These are phyloP conservation scores for Babesia divergens DNA, from an alignment of 169 alveolate species.

Conservation along the genomic window DNA sequence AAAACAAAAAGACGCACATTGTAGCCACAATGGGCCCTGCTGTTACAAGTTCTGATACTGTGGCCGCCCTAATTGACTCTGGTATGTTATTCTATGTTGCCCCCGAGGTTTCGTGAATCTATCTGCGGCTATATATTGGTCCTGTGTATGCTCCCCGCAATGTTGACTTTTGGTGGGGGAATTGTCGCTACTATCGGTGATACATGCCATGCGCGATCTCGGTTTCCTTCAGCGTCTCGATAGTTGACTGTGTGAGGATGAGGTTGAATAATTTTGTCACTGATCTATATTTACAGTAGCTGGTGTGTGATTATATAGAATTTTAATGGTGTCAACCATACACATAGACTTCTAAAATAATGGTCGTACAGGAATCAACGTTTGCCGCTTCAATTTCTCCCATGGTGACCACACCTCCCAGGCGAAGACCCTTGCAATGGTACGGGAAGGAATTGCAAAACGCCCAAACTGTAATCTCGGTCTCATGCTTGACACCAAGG, in stretches of 20 bases:
- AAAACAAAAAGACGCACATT: slow-evolving; percentile 89
- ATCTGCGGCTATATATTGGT: no score
- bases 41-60: slow-evolving; percentile 88
- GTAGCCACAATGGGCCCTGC: slow-evolving; percentile 98
- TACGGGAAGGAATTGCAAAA: slow-evolving; percentile 89
- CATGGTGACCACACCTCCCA: slow-evolving; percentile 97
- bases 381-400: slow-evolving; percentile 96
- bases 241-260: no score
- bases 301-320: no score
- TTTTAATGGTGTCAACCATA: no score
- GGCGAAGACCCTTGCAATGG: slow-evolving; percentile 80
- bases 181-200: not conserved
- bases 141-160: no score
- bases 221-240: not conserved
- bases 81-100: slow-evolving; percentile 61
- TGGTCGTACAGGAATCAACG: slow-evolving; percentile 94
- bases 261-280: no score
- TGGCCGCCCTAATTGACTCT: slow-evolving; percentile 85
- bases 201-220: not conserved
- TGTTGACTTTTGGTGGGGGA: no score
- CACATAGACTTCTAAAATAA: no score
- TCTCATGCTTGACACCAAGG: slow-evolving; percentile 97
- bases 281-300: no score
- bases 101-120: not conserved
- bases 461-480: slow-evolving; percentile 91